Evolutionary conservation across 139 green algal species (phyloP).

Genomic region (Auxenochlorella pyrenoidosa): DNA sequence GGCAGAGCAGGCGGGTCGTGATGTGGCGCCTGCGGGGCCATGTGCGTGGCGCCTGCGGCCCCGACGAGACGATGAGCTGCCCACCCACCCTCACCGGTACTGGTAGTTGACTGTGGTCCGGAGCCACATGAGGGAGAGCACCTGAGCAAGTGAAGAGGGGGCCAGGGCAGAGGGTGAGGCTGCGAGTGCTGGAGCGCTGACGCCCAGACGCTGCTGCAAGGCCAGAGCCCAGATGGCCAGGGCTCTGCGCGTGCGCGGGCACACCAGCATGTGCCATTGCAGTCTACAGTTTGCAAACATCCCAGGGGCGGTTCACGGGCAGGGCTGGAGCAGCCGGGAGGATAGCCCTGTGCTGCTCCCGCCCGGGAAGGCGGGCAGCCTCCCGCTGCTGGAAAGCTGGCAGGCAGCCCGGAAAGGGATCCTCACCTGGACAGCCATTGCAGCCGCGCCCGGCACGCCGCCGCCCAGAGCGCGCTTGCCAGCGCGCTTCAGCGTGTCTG

Average conservation of each 20-base stretch:
- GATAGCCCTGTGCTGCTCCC: neutral
- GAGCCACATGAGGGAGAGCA: slow-evolving; percentile 90
- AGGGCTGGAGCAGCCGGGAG: neutral
- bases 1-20: too few species aligned
- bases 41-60: too few species aligned
- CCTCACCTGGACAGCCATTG: slow-evolving; percentile 79
- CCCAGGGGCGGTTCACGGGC: neutral
- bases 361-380: neutral
- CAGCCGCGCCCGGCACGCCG: slow-evolving; percentile 82
- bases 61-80: too few species aligned
- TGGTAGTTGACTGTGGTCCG: slow-evolving; percentile 94
- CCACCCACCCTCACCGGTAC: slow-evolving; percentile 62
- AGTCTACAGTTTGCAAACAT: too few species aligned
- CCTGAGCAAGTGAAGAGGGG: slow-evolving; percentile 39
- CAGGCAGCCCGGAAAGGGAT: too few species aligned
- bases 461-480: slow-evolving; percentile 80
- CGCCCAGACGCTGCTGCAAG: neutral
- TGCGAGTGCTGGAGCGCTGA: neutral
- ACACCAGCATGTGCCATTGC: too few species aligned
- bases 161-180: neutral
- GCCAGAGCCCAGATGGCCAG: too few species aligned
- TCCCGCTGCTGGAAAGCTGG: neutral
- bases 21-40: too few species aligned
- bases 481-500: slow-evolving; percentile 73
- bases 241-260: too few species aligned